Evolutionary conservation across 169 alveolate species (phyloP).

Genomic region (Fabrea salina): DNA sequence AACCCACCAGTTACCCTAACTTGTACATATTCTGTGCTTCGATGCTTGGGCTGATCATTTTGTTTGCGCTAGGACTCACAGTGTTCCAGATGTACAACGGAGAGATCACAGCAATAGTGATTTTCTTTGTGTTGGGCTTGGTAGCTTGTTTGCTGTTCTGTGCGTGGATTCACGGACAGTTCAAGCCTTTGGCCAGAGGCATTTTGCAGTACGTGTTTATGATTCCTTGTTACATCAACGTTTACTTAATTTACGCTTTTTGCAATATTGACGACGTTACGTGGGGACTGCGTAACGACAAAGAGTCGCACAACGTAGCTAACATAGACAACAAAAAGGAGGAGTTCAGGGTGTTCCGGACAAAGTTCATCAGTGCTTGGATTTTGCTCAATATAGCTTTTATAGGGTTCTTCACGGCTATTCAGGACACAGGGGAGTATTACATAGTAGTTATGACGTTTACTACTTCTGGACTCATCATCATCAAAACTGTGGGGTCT

Average conservation of each 20-base stretch:
- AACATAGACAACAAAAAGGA: background rate
- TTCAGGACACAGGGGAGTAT: background rate
- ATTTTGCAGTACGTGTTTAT: slow-evolving; percentile 17
- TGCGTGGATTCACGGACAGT: background rate
- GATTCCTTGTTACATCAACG: background rate
- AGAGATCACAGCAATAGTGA: background rate
- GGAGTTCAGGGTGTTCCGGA: background rate
- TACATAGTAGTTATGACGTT: background rate
- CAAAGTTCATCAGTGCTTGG: background rate
- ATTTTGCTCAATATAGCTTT: background rate
- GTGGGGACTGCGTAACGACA: slow-evolving; percentile 11
- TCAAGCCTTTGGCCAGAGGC: slow-evolving; percentile 33
- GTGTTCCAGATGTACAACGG: background rate
- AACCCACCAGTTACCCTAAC: background rate
- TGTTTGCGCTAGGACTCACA: background rate
- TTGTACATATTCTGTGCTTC: background rate
- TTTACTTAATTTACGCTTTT: slow-evolving; percentile 5
- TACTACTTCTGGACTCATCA: background rate
- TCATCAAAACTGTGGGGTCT: background rate
- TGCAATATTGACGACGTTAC: slow-evolving; percentile 19
- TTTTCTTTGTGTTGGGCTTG: too few species aligned
- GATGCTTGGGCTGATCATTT: background rate
- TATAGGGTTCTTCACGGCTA: background rate
- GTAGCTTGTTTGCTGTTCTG: too few species aligned
- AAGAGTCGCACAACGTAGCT: background rate